Evolutionary conservation across 257 asterid species (phyloP).

Genomic region (Solanum sparsipilum): DNA sequence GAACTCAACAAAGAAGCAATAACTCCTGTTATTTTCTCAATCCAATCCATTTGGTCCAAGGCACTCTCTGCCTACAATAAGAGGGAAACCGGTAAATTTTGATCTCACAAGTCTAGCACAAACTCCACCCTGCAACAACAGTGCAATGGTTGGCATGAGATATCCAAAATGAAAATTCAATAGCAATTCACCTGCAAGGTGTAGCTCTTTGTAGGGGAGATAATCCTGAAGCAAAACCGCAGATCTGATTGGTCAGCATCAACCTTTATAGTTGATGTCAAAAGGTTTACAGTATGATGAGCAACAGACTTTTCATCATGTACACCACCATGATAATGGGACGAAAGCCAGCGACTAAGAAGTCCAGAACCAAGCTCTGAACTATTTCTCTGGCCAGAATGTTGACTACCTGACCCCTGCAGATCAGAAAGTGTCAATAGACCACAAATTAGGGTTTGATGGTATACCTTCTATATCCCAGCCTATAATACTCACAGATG

Average conservation of each 20-base stretch:
- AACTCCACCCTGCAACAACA: not conserved
- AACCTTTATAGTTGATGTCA: slow-evolving; percentile 95
- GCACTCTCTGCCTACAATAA: slow-evolving; percentile 95
- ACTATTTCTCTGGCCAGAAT: slow-evolving; percentile 86
- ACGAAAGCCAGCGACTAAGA: slow-evolving; percentile 95
- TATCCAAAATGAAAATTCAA: slow-evolving; percentile 6
- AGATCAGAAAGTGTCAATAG: not conserved
- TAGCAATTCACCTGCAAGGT: slow-evolving; percentile 71
- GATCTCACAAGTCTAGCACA: not conserved
- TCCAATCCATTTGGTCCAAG: slow-evolving; percentile 99
- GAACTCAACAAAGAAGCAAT: slow-evolving; percentile 95
- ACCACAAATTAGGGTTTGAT: not conserved
- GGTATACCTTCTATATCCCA: not conserved
- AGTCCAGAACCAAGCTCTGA: slow-evolving; percentile 98
- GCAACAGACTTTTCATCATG: slow-evolving; percentile 99
- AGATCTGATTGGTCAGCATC: slow-evolving; percentile 99
- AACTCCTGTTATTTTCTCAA: slow-evolving; percentile 97
- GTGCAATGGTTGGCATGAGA: not conserved
- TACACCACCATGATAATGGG: slow-evolving; percentile 93
- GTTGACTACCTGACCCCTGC: slow-evolving; percentile 85
- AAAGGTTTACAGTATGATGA: slow-evolving; percentile 92
- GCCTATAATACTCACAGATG: slow-evolving; percentile 64
- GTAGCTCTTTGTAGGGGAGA: slow-evolving; percentile 97
- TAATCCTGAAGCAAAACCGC: slow-evolving; percentile 96
- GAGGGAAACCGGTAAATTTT: slow-evolving; percentile 18